These are phyloP conservation scores for Hanseniaspora lachancei DNA, from an alignment of 805 yeast species.

Conservation along the genomic window DNA sequence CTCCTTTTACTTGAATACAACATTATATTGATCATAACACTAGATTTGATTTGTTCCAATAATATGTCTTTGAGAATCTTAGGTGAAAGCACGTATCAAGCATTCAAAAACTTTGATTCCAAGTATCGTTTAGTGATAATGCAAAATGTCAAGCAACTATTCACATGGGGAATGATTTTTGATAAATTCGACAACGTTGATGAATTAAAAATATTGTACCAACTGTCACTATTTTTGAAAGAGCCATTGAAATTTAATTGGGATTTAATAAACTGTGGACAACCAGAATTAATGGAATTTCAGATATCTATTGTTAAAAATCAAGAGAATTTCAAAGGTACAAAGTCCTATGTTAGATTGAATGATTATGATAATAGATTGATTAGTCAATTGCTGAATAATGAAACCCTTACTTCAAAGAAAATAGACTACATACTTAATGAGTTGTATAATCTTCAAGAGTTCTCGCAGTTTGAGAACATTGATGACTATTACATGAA, in stretches of 20 bases:
- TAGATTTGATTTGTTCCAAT: not conserved
- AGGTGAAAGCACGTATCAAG: not conserved
- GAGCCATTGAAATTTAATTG: conserved; percentile 1
- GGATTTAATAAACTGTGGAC: not conserved
- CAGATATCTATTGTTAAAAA: conserved; percentile 1
- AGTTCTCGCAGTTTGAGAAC: not conserved
- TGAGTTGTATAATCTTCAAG: not conserved
- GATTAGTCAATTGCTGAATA: not conserved
- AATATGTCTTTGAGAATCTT: not conserved
- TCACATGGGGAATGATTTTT: conserved; percentile 4
- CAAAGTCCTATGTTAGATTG: conserved; percentile 1
- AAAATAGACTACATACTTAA: conserved; percentile 10
- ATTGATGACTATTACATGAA: not conserved
- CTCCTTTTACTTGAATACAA: conserved; percentile 5
- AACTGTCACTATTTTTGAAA: not conserved
- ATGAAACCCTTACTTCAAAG: not conserved
- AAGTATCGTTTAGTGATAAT: not conserved
- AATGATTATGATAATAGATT: conserved; percentile 10
- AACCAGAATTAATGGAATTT: not conserved
- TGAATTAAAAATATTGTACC: not conserved
- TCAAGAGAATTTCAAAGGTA: conserved; percentile 3
- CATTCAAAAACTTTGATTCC: not conserved
- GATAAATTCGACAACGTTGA: not conserved
- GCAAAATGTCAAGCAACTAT: not conserved
- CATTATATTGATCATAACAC: not conserved